Evolutionary conservation across 2,329 filamentous ascomycete genomes (phyloP).

Genomic region (Pseudocercospora fijiensis): DNA sequence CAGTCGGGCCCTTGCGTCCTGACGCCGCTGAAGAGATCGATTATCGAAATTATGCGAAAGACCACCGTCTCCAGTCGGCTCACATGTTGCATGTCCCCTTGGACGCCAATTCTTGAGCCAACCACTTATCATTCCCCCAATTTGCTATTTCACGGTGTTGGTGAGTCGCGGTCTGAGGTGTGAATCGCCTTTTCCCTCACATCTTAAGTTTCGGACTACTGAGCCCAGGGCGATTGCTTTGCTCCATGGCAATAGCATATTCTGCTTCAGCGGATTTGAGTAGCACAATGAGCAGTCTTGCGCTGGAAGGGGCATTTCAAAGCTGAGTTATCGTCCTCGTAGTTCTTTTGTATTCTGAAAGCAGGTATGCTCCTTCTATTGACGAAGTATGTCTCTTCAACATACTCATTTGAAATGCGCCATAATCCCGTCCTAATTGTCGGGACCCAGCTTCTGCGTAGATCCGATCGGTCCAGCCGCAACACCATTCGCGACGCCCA

Average conservation of each 20-base stretch:
- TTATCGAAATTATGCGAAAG: not conserved
- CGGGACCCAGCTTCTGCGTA: slow-evolving; percentile 67
- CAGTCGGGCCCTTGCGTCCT: not conserved
- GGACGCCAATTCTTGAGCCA: not conserved
- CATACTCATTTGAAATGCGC: slow-evolving; percentile 1
- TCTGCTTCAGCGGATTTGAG: too few species aligned
- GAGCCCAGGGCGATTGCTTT: not conserved
- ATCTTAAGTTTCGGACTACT: not conserved
- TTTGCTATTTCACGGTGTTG: not conserved
- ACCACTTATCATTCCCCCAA: not conserved
- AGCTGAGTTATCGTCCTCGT: not conserved
- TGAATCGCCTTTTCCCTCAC: not conserved
- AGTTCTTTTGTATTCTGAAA: not conserved
- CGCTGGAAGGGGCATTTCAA: too few species aligned
- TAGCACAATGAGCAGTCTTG: too few species aligned
- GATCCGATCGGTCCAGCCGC: slow-evolving; percentile 62
- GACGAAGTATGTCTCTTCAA: slow-evolving; percentile 7
- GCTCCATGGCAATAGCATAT: not conserved
- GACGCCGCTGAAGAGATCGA: not conserved
- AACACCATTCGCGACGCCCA: slow-evolving; percentile 38
- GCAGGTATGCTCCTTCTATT: not conserved
- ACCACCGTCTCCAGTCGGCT: not conserved
- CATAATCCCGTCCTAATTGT: slow-evolving; percentile 28
- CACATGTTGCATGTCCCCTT: not conserved
- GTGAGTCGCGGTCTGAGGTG: not conserved